Percentiles rank a stretch among this genome's conserved stretches.
Conservation (phyloP, 2,329 filamentous ascomycete species). For the Neopestalotiopsis clavispora region DNA sequence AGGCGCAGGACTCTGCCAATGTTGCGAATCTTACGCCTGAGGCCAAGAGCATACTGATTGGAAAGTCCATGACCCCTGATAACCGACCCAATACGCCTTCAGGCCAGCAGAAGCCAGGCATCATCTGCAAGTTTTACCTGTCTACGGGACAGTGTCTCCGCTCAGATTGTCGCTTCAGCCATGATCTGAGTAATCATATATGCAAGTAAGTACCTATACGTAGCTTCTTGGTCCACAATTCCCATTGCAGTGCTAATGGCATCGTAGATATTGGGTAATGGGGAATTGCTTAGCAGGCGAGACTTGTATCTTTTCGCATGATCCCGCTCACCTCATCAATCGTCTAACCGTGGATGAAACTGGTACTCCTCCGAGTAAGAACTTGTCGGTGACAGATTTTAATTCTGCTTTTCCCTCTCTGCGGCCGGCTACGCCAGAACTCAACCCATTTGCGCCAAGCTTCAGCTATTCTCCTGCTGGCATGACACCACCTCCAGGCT, state of each 20-base stretch:
- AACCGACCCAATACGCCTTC: slow-evolving; percentile 78
- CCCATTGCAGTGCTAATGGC: slow-evolving; percentile 28
- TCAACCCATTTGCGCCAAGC: slow-evolving; percentile 55
- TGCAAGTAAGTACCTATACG: slow-evolving; percentile 79
- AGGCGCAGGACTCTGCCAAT: slow-evolving; percentile 55
- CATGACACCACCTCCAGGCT: slow-evolving; percentile 70
- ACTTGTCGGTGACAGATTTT: slow-evolving; percentile 81
- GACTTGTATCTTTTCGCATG: slow-evolving; percentile 96
- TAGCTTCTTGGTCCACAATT: background rate
- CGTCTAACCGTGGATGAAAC: slow-evolving; percentile 76
- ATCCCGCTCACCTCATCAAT: slow-evolving; percentile 84
- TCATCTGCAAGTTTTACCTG: slow-evolving; percentile 97
- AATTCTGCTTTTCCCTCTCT: slow-evolving; percentile 80
- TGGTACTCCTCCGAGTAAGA: slow-evolving; percentile 68
- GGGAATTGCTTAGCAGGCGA: slow-evolving; percentile 94
- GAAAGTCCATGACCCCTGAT: slow-evolving; percentile 84
- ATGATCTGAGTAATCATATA: slow-evolving; percentile 92
- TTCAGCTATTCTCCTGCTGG: slow-evolving; percentile 59
- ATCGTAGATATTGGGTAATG: slow-evolving; percentile 85
- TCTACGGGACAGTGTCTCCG: slow-evolving; percentile 94
- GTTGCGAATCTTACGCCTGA: slow-evolving; percentile 54
- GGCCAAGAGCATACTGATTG: slow-evolving; percentile 75
- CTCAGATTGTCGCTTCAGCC: slow-evolving; percentile 95
- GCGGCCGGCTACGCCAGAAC: slow-evolving; percentile 62
- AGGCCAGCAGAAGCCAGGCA: slow-evolving; percentile 77